A percentile compares a stretch with the other conserved stretches of the same genome.
phyloP scores from a whole-genome alignment of 1,139 yeast genomes.

The Yamadazyma conglobata region DNA sequence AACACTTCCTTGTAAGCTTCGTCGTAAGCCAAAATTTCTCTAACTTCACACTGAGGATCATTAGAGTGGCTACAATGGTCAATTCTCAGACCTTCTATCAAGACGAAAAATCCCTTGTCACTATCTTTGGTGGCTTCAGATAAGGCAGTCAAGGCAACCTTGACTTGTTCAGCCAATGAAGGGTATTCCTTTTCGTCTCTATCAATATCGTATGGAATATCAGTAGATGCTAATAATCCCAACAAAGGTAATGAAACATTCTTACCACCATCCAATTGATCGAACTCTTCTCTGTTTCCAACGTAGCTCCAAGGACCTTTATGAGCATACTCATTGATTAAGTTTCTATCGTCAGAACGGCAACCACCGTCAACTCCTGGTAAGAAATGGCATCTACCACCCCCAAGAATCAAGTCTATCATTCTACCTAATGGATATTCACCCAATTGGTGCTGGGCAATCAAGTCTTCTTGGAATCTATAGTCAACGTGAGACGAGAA shows the following conservation, averaged over 20 bases:
- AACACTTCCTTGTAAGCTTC: slow-evolving; percentile 67
- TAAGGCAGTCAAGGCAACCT: slow-evolving; percentile 65
- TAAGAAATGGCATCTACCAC: slow-evolving; percentile 78
- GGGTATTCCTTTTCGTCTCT: slow-evolving; percentile 59
- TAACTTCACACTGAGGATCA: slow-evolving; percentile 79
- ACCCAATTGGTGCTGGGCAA: slow-evolving; percentile 84
- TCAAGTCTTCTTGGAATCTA: slow-evolving; percentile 73
- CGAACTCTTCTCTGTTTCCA: slow-evolving; percentile 54
- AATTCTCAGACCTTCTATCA: slow-evolving; percentile 85
- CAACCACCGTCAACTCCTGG: slow-evolving; percentile 52
- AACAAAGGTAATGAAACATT: slow-evolving; percentile 68
- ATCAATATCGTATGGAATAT: slow-evolving; percentile 81
- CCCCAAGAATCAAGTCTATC: slow-evolving; percentile 84
- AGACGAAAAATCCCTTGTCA: slow-evolving; percentile 74
- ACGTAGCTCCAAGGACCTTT: slow-evolving; percentile 63
- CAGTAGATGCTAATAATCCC: slow-evolving; percentile 65
- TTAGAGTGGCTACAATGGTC: slow-evolving; percentile 91
- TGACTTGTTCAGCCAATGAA: slow-evolving; percentile 69
- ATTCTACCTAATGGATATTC: slow-evolving; percentile 69
- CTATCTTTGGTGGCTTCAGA: slow-evolving; percentile 60
- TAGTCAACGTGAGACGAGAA: slow-evolving; percentile 73
- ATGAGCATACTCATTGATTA: slow-evolving; percentile 56
- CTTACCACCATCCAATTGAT: slow-evolving; percentile 47
- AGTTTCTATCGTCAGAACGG: slow-evolving; percentile 61
- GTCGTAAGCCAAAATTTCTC: slow-evolving; percentile 58